Evolutionary conservation across 1,284 basidiomycete genomes (phyloP).

Genomic region (Cryptococcus sp.): DNA sequence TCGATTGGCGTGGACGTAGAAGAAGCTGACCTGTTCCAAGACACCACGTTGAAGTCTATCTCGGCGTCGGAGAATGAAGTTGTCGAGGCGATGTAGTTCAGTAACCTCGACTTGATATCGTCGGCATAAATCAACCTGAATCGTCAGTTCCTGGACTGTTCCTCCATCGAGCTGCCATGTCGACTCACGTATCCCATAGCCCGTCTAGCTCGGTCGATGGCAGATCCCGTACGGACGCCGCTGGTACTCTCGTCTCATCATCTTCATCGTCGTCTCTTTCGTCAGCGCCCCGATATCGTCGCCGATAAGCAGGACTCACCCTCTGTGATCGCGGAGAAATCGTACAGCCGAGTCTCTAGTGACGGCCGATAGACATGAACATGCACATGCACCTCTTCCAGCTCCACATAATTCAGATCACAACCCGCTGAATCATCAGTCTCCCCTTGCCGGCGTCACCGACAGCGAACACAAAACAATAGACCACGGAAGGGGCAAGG

Average conservation of each 20-base stretch:
- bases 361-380: conserved; percentile 84
- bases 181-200: conserved; percentile 60
- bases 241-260: conserved; percentile 68
- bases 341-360: conserved; percentile 64
- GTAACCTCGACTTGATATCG: conserved; percentile 77
- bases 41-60: conserved; percentile 85
- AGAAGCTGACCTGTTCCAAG: conserved; percentile 73
- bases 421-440: no score
- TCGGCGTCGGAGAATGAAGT: conserved; percentile 80
- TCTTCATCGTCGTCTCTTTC: conserved; percentile 48
- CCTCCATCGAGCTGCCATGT: neutral
- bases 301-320: conserved; percentile 32
- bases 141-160: neutral
- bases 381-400: conserved; percentile 51
- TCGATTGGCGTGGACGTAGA: neutral
- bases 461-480: no score
- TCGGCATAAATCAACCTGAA: conserved; percentile 77
- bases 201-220: conserved; percentile 80
- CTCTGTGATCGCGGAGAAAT: conserved; percentile 58
- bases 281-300: neutral
- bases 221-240: conserved; percentile 78
- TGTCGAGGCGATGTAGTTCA: conserved; percentile 93
- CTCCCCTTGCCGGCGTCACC: no score
- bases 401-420: neutral
- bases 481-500: no score